Percentiles rank a stretch among this genome's conserved stretches.
These are phyloP conservation scores for Tricholomella constricta DNA, from an alignment of 768 basidiomycete genomes.

Conservation along the genomic window DNA sequence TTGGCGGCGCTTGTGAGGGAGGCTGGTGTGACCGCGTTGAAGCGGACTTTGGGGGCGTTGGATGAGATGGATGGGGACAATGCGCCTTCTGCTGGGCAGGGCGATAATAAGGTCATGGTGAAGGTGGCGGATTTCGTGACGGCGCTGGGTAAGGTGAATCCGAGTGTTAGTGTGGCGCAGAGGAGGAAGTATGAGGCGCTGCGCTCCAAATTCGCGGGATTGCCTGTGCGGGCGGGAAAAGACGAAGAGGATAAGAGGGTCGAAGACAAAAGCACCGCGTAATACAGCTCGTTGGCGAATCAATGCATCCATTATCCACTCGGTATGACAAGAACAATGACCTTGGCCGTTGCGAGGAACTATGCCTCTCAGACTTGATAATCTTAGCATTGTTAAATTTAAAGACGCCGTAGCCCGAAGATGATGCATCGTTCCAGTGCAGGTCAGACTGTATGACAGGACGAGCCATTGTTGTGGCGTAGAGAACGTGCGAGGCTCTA, in stretches of 20 bases:
- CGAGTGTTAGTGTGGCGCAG: constrained; percentile 83
- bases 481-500: too few relatives aligned
- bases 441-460: too few relatives aligned
- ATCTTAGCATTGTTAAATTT: too few relatives aligned
- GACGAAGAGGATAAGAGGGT: constrained; percentile 42
- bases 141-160: constrained; percentile 80
- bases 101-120: constrained; percentile 47
- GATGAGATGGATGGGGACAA: constrained; percentile 54
- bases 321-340: too few relatives aligned
- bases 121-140: constrained; percentile 64
- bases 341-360: too few relatives aligned
- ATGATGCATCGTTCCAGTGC: too few relatives aligned
- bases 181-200: constrained; percentile 81
- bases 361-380: too few relatives aligned
- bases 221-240: constrained; percentile 56
- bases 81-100: constrained; percentile 11
- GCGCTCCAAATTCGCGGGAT: constrained; percentile 80
- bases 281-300: too few relatives aligned
- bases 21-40: constrained; percentile 84
- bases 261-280: constrained; percentile 24
- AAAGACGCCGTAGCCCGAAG: too few relatives aligned
- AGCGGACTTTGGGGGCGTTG: constrained; percentile 65
- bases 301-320: too few relatives aligned
- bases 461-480: too few relatives aligned
- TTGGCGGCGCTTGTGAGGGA: constrained; percentile 86